Conservation (phyloP, 2,329 filamentous ascomycete genomes). For the Hymenoscyphus repandus region DNA sequence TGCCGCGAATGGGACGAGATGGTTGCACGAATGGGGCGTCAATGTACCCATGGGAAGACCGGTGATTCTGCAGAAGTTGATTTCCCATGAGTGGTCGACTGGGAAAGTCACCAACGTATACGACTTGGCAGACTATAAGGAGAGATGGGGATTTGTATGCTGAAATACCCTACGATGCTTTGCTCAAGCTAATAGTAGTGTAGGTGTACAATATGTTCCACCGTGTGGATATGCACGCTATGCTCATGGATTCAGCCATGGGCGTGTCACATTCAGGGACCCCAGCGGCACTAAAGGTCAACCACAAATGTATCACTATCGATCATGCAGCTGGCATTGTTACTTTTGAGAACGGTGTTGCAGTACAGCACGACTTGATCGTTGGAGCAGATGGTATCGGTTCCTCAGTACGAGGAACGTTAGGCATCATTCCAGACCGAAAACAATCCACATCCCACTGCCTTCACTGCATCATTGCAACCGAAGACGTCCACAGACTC, state of each 20-base stretch:
- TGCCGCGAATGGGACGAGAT: constrained; percentile 64
- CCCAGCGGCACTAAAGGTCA: constrained; percentile 46
- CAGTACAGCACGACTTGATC: constrained; percentile 34
- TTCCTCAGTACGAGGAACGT: constrained; percentile 54
- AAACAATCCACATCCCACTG: constrained; percentile 35
- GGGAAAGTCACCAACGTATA: constrained; percentile 62
- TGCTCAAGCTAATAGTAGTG: constrained; percentile 20
- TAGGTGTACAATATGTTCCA: constrained; percentile 62
- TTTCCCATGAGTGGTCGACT: constrained; percentile 66
- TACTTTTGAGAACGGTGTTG: constrained; percentile 31
- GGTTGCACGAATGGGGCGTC: constrained; percentile 64
- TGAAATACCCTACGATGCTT: not conserved
- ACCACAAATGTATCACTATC: constrained; percentile 41
- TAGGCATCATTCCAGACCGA: constrained; percentile 43
- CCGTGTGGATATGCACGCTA: constrained; percentile 61
- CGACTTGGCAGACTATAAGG: constrained; percentile 58
- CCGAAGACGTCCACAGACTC: constrained; percentile 20
- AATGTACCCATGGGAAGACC: constrained; percentile 60
- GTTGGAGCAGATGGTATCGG: constrained; percentile 53
- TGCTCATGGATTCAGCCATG: constrained; percentile 57
- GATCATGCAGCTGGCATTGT: constrained; percentile 46
- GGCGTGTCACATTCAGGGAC: constrained; percentile 49
- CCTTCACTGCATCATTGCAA: constrained; percentile 33
- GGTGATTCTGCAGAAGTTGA: constrained; percentile 59
- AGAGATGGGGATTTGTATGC: constrained; percentile 53